A percentile compares a stretch with the other conserved stretches of the same genome.
Conservation (phyloP, 495 filamentous ascomycete genomes). For the Penicillium cosmopolitanum region DNA sequence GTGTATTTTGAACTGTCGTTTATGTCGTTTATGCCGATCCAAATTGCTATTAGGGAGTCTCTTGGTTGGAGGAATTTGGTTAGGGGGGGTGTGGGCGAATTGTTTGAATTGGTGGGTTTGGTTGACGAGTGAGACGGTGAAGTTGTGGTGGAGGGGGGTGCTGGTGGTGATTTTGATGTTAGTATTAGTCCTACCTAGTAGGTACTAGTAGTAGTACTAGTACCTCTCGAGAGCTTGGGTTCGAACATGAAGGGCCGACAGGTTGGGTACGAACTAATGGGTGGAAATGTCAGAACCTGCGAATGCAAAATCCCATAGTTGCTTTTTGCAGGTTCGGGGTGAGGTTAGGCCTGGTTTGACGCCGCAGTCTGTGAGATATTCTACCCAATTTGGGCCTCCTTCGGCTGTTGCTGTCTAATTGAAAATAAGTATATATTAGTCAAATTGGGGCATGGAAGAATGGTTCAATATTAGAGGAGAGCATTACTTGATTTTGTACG, state of each 20-base stretch:
- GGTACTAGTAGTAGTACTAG: no score
- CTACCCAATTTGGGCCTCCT: slow-evolving; percentile 55
- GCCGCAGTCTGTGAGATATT: slow-evolving; percentile 52
- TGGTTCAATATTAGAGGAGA: no score
- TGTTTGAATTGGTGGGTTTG: slow-evolving; percentile 41
- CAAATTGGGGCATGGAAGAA: neutral
- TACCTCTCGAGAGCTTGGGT: neutral
- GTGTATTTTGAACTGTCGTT: slow-evolving; percentile 43
- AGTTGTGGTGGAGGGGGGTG: slow-evolving; percentile 53
- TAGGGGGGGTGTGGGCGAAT: slow-evolving; percentile 37
- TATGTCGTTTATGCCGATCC: slow-evolving; percentile 52
- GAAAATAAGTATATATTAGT: neutral
- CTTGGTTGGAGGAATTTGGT: slow-evolving; percentile 21
- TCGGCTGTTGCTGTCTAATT: slow-evolving; percentile 44
- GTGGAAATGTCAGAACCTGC: slow-evolving; percentile 54
- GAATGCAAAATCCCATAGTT: slow-evolving; percentile 62
- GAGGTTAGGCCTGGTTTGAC: slow-evolving; percentile 37
- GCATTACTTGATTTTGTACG: slow-evolving; percentile 51
- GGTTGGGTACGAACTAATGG: slow-evolving; percentile 30
- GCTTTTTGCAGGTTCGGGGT: slow-evolving; percentile 41
- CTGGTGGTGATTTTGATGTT: slow-evolving; percentile 16
- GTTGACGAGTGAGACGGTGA: slow-evolving; percentile 47
- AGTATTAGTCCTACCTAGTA: neutral
- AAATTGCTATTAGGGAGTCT: slow-evolving; percentile 44
- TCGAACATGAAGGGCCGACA: neutral